Evolutionary conservation across 257 asterid species (phyloP), one percentile per base, ranked within the genome.

Genomic region (Capsicum rhomboideum): DNA sequence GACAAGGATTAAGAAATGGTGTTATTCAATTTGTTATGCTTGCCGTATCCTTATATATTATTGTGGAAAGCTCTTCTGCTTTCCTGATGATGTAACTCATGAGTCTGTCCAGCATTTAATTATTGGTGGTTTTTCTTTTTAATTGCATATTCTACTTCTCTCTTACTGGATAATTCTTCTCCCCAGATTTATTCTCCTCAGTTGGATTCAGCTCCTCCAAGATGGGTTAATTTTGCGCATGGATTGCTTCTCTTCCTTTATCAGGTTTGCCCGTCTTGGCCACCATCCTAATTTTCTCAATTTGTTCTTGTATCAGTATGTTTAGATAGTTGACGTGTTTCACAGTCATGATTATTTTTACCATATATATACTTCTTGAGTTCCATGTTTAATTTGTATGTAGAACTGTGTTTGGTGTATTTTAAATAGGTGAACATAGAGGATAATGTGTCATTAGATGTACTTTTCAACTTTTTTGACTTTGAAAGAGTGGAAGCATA

Each of bases 191-290:
- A 95, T 89, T 95, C 99, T 69, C 99, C 99, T 79, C 94, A 86
- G 31, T 71, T 95, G 93, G 96, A 95, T 86, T 89, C 99, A 82
- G 93, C 99, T 69, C 99, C 98, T 37, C 99, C 98, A 56, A 93
- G 98, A 90, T 95, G 99, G 99, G 99, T 95, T 80, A 91, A 92
- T 86, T 89, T 95, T 87, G 99, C 94, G 4, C 99, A 95, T 83
- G 99, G 99, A 84, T 80, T 95, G 71, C 94, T 94, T 87, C 96
- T 95, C 64, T 95, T 95, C 87, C 91, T 95, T 78, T 95, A 95
- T 89, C 98, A 95, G 91, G 99, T 95, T 85, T 80, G 89, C 63
- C 83, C 2, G 63, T 77, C 61, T 50, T 50, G 8, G 63, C 46
- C 63, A 50, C 26, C 44, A 50, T 26, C 17, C 26, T 26, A 16